These are phyloP conservation scores for Aspergillus sp. DNA, from an alignment of 2,329 filamentous ascomycete genomes.

Conservation along the genomic window DNA sequence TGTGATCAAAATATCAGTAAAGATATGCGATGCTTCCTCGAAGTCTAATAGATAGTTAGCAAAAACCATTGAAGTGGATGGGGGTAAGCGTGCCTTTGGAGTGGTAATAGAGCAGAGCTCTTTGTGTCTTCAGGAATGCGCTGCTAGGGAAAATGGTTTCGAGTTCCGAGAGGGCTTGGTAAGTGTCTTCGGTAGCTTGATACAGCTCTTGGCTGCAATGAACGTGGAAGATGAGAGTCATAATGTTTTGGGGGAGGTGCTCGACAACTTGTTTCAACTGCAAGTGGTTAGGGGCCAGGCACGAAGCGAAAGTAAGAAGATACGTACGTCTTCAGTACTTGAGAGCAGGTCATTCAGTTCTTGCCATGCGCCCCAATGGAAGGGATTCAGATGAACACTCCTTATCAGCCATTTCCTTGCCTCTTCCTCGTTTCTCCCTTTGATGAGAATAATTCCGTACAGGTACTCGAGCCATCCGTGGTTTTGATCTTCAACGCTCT, in stretches of 20 bases:
- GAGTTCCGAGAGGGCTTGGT: constrained; percentile 73
- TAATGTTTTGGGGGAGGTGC: constrained; percentile 82
- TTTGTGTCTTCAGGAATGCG: constrained; percentile 86
- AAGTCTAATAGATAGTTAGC: constrained; percentile 49
- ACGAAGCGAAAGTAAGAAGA: constrained; percentile 2
- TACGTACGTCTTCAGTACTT: constrained; percentile 74
- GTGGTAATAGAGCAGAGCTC: constrained; percentile 85
- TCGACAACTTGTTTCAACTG: constrained; percentile 71
- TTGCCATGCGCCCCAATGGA: constrained; percentile 97
- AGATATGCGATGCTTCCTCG: constrained; percentile 62
- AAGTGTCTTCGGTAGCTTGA: constrained; percentile 74
- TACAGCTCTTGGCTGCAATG: constrained; percentile 90
- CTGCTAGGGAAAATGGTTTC: constrained; percentile 82
- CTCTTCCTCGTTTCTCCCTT: constrained; percentile 82
- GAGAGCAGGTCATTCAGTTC: constrained; percentile 81
- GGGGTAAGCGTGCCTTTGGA: constrained; percentile 57
- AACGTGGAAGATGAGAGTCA: constrained; percentile 91
- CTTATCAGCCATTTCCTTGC: constrained; percentile 84
- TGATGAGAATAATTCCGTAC: constrained; percentile 86
- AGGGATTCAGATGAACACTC: constrained; percentile 85
- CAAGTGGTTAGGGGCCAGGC: constrained; percentile 17
- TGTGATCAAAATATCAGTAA: constrained; percentile 66
- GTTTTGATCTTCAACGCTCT: constrained; percentile 61
- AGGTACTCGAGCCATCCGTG: constrained; percentile 87
- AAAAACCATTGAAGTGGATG: background rate